Percentiles rank a stretch among this genome's conserved stretches.
These are phyloP conservation scores for Cyclotella cryptica DNA, from an alignment of 108 stramenopile species.

Conservation along the genomic window DNA sequence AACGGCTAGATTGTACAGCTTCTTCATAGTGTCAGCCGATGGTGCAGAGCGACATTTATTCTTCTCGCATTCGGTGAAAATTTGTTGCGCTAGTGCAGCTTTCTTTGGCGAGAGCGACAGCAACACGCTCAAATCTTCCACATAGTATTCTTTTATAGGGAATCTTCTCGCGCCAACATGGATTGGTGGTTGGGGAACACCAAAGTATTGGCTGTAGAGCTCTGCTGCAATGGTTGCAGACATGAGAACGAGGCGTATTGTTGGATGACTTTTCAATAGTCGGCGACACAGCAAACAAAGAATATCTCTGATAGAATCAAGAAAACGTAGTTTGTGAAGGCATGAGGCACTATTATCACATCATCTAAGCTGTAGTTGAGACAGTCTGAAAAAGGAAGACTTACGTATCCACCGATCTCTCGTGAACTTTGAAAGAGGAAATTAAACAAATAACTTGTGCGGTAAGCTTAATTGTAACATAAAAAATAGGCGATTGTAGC, in stretches of 20 bases:
- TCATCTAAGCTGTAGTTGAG: too few relatives aligned
- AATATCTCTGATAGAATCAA: conserved; percentile 53
- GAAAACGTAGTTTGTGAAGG: background rate
- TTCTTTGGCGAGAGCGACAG: conserved; percentile 56
- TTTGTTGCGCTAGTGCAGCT: conserved; percentile 40
- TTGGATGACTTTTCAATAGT: conserved; percentile 68
- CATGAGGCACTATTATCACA: background rate
- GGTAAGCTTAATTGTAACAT: conserved; percentile 35
- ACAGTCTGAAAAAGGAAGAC: background rate
- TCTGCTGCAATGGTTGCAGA: conserved; percentile 88
- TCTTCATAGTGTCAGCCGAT: conserved; percentile 43
- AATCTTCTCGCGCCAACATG: conserved; percentile 81
- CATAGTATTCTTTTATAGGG: conserved; percentile 81
- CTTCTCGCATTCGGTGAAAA: conserved; percentile 59
- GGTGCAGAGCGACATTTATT: conserved; percentile 64
- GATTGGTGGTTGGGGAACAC: conserved; percentile 65
- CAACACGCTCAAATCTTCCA: conserved; percentile 69
- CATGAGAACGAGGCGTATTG: conserved; percentile 91
- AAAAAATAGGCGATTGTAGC: conserved; percentile 83
- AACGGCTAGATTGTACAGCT: conserved; percentile 56
- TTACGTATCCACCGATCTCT: conserved; percentile 11
- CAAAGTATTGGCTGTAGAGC: conserved; percentile 87
- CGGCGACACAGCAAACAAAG: conserved; percentile 85
- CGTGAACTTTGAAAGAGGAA: background rate
- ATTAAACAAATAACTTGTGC: background rate